Conservation (phyloP, 495 filamentous ascomycete genomes). For the Aspergillus kassunensis region DNA sequence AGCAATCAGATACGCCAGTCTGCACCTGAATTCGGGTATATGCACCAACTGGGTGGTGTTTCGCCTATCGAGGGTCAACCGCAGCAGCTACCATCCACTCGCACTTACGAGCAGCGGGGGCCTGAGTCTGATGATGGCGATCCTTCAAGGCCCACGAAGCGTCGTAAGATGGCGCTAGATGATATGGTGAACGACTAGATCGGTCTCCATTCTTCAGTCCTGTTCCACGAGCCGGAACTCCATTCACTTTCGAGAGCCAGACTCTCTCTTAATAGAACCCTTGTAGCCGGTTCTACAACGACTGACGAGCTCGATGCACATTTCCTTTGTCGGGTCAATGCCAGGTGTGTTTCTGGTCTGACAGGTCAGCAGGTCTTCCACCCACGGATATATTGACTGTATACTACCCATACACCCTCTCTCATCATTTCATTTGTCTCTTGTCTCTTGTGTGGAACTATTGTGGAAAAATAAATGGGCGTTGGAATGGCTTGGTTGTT, state of each 20-base stretch:
- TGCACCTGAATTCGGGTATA: constrained; percentile 18
- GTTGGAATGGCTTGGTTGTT: not conserved
- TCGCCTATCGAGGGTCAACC: constrained; percentile 20
- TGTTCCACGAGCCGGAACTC: not conserved
- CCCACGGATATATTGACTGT: not conserved
- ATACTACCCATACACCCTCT: not conserved
- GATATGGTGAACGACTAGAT: constrained; percentile 45
- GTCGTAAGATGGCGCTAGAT: constrained; percentile 60
- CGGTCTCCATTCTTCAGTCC: no score
- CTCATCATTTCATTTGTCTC: not conserved
- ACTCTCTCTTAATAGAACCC: constrained; percentile 7
- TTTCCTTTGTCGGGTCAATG: constrained; percentile 17
- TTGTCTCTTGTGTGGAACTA: not conserved
- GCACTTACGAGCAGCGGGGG: constrained; percentile 14
- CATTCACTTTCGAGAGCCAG: not conserved
- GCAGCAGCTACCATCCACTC: constrained; percentile 16
- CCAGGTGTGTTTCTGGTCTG: constrained; percentile 8
- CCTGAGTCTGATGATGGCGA: constrained; percentile 26
- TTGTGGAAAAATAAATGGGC: not conserved
- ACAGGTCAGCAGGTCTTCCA: not conserved
- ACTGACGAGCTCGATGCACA: constrained; percentile 24
- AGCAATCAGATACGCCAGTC: constrained; percentile 21
- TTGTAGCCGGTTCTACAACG: constrained; percentile 38
- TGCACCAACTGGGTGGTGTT: constrained; percentile 24
- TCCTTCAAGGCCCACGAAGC: constrained; percentile 58